Percentiles rank a stretch among this genome's conserved stretches.
phyloP scores from a whole-genome alignment of 441 rosid genomes.

The Erodium trifolium region DNA sequence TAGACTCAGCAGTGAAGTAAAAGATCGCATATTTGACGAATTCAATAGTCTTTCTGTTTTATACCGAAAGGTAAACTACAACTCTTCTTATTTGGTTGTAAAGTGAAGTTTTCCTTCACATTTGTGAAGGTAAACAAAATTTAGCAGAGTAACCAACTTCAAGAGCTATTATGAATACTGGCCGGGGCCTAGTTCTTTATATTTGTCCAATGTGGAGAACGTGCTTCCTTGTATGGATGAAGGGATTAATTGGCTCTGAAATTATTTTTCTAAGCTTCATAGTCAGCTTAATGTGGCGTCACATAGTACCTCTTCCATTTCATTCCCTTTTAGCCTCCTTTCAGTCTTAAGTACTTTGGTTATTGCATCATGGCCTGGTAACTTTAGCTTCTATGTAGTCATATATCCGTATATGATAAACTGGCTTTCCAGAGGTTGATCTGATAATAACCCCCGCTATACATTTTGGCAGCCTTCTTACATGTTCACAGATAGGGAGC shows the following conservation, averaged over 20 bases:
- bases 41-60: constrained; percentile 90
- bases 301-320: neutral
- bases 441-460: constrained; percentile 15
- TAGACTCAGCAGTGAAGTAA: constrained; percentile 91
- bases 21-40: constrained; percentile 95
- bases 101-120: neutral
- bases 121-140: neutral
- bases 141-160: neutral
- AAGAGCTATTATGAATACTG: neutral
- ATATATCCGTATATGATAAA: neutral
- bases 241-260: neutral
- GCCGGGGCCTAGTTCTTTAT: neutral
- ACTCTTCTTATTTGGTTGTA: neutral
- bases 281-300: too few species aligned
- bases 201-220: neutral
- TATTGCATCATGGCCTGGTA: constrained; percentile 9
- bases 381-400: neutral
- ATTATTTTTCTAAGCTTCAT: neutral
- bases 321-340: neutral
- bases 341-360: neutral
- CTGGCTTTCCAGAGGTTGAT: neutral
- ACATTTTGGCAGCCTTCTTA: constrained; percentile 73
- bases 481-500: constrained; percentile 95
- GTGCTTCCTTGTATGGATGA: neutral
- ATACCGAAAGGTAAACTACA: constrained; percentile 70